Evolutionary conservation across 2,329 filamentous ascomycete genomes (phyloP), one percentile per base, ranked within the genome.

Genomic region (Trichocomaceae sp.): DNA sequence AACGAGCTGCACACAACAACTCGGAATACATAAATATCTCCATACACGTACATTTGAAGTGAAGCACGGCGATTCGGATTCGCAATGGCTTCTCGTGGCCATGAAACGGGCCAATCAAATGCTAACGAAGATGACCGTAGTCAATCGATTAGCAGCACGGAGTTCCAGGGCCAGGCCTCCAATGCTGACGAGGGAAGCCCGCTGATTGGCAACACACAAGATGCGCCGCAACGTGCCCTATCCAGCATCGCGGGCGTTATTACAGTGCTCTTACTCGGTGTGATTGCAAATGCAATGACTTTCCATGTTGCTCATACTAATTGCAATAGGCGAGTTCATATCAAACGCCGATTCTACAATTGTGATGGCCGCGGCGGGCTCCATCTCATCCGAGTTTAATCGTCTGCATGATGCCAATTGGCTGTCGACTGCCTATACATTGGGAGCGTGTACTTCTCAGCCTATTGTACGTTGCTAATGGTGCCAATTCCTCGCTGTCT

Each of bases 341-440:
- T 79, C 80, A 6, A 83, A 84, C 53, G 79, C 81, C 15, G 86
- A 90, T 62, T 70, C 73, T 0, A 84, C 83, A 1, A 71, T 89
- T 0, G 77, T 89, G 0, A 71, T 89, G 31, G 85, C 86, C 0
- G 86, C 85, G 0, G 82, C 86, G 56, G 79, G 80, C 0, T 74
- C 73, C 3, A 83, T 85, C 51, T 79, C 81, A 0, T 85, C 82
- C 9, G 79, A 84, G 52, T 85, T 85, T 60, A 72, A 78, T 52
- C 74, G 76, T 33, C 63, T 85, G 4, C 76, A 75, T 15, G 76
- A 80, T 50, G 83, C 81, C 3, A 82, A 77, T 56, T 83, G 82
- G 80, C 63, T 83, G 10, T 77, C 80, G 15, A 80, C 78, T 3
- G 74, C 72, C 39, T 82, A 81, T 58, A 69, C 74, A 1, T 63